A percentile compares a stretch with the other conserved stretches of the same genome.
Conservation (phyloP, 2,329 filamentous ascomycete species). For the Trematosphaeria pertusa region DNA sequence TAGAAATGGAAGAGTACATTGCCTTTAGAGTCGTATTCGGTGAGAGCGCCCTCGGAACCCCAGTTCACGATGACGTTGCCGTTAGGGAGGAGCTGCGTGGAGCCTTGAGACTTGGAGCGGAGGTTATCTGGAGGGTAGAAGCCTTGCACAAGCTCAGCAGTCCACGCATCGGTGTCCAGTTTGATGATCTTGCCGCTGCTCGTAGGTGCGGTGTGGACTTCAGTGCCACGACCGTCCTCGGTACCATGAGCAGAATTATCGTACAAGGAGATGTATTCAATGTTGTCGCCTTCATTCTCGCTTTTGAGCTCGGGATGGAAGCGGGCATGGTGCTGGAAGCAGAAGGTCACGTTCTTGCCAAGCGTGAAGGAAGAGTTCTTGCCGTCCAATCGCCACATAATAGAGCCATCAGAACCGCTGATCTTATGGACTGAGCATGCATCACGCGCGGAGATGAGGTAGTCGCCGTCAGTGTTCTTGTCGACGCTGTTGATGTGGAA, state of each 20-base stretch:
- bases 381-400: conserved; percentile 46
- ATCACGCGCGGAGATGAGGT: conserved; percentile 37
- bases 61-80: conserved; percentile 58
- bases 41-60: conserved; percentile 58
- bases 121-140: conserved; percentile 38
- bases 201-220: conserved; percentile 40
- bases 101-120: conserved; percentile 51
- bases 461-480: conserved; percentile 42
- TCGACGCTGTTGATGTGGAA: conserved; percentile 52
- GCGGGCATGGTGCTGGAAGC: too few relatives aligned
- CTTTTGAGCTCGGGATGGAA: too few relatives aligned
- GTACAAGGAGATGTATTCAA: too few relatives aligned
- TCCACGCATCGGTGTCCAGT: conserved; percentile 22
- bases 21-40: conserved; percentile 54
- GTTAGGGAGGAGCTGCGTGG: conserved; percentile 50
- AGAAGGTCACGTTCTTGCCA: too few relatives aligned
- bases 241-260: conserved; percentile 48
- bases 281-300: conserved; percentile 5
- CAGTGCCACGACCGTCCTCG: conserved; percentile 51
- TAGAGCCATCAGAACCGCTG: conserved; percentile 24
- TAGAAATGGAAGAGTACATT: conserved; percentile 52
- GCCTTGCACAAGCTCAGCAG: conserved; percentile 22
- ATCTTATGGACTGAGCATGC: conserved; percentile 34
- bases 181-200: conserved; percentile 29
- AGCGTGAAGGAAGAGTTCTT: conserved; percentile 27